A percentile compares a stretch with the other conserved stretches of the same genome.
These are phyloP conservation scores for Lonicera japonica DNA, from an alignment of 129 eudicot genomes.

Conservation along the genomic window DNA sequence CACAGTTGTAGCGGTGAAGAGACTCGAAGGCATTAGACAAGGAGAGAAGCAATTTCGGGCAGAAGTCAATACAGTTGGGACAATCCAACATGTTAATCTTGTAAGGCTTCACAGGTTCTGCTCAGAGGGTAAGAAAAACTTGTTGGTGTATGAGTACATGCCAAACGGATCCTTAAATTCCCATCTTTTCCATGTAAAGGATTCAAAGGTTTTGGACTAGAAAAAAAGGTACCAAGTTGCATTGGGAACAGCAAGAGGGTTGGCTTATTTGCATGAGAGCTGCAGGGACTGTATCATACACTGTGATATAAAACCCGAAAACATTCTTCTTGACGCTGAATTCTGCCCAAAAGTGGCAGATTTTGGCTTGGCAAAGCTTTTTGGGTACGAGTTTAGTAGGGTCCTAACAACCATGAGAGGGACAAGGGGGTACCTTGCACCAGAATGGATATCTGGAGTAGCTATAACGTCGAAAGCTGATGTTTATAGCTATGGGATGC, in stretches of 20 bases:
- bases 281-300: conserved; percentile 76
- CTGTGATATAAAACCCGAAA: conserved; percentile 78
- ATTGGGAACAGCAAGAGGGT: conserved; percentile 57
- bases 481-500: conserved; percentile 77
- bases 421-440: conserved; percentile 68
- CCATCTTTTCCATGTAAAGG: conserved; percentile 41
- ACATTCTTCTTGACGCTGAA: conserved; percentile 54
- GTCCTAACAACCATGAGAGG: conserved; percentile 66
- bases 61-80: conserved; percentile 69
- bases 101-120: conserved; percentile 67
- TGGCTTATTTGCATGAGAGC: conserved; percentile 66
- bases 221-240: conserved; percentile 59
- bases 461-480: conserved; percentile 71
- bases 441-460: conserved; percentile 71
- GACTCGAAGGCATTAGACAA: conserved; percentile 43
- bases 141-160: conserved; percentile 64
- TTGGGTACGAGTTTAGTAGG: conserved; percentile 65
- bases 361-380: conserved; percentile 81
- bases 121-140: conserved; percentile 35
- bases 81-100: conserved; percentile 68
- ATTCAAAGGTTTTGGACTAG: conserved; percentile 37
- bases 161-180: conserved; percentile 50
- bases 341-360: conserved; percentile 59
- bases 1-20: conserved; percentile 53
- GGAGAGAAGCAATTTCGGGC: conserved; percentile 78